Evolutionary conservation across 177 flowering plant species (phyloP), one percentile per base, ranked within the genome.

Genomic region (Telopea speciosissima): DNA sequence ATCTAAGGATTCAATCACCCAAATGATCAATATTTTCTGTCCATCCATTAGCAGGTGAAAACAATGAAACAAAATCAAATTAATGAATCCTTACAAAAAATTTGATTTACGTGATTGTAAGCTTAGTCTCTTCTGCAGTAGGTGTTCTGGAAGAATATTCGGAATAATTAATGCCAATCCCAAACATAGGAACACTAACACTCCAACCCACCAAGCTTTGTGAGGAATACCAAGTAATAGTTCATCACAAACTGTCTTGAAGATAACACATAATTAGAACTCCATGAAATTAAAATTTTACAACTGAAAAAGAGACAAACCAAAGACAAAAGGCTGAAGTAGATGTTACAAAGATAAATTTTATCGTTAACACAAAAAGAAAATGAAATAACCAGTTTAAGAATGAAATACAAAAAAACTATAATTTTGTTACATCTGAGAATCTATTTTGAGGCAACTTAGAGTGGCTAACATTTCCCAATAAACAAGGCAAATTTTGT

Each of bases 241-340:
- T 71, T 95, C 97, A 64, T 95, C 97, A 76, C 99, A 95, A 69
- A 91, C 99, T 95, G 93, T 28, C 63, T 66, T 73, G 58, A 68
- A 62, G 45, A 73, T 12, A 42, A 63, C 17, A 21, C 44, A 62
- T 13, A 28, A 31, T 14, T 16, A 69, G 12, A 23, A 8, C 42
- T 36, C 21, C 59, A 64, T 44, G 49, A 3, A 44, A 44, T 44
- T 9, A 44, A 44, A 44, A 9, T 44, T 9, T 44, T 3, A 44
- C 49, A 44, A 44, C 14, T 44, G 49, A n/a, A 44, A 3, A 31
- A 5, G 33, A 31, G 33, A 31, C 33, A 31, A 36, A 36, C 40
- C 7, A 36, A 36, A 36, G 40, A 36, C 9, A 36, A 36, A 36
- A 36, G 9, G 40, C 5, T 3, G 6, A 36, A 36, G 40, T 6